Evolutionary conservation across 2,329 filamentous ascomycete species (phyloP), one percentile per base, ranked within the genome.

Genomic region (Sporothrix humicola): DNA sequence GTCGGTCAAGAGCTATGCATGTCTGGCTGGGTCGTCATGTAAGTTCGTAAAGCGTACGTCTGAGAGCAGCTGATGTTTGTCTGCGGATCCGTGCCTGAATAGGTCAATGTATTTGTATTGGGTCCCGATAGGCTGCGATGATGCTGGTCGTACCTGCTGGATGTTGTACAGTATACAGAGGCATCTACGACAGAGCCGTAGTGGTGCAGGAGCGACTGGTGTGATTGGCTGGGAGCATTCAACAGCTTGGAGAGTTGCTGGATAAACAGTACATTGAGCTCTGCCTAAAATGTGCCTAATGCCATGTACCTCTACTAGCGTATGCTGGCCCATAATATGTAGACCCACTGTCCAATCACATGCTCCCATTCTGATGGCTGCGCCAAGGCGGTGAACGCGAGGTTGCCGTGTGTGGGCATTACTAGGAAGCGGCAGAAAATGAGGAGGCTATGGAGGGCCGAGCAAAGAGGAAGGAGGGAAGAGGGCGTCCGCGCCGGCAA

Each of bases 221-320:
- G 48, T 71, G 68, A 71, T 73, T 73, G 72, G 72, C 61, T 63
- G 65, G 59, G 63, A 52, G 52, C 46, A 42, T 44, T 61, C 37
- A 3, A 46, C 26, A 72, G 58, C 52, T 58, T 37, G 52, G 58
- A 23, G 31, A 1, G n/a, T n/a, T 15, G 52, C 37, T 50, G 42
- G 8, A 10, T 69, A 69, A 69, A 69, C 20, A 72, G 70, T 72
- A 72, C 70, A n/a, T n/a, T n/a, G n/a, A n/a, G n/a, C n/a, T n/a
- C n/a, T n/a, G n/a, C n/a, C n/a, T n/a, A n/a, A n/a, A n/a, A n/a
- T n/a, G n/a, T n/a, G n/a, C n/a, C n/a, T n/a, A n/a, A n/a, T n/a
- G n/a, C n/a, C n/a, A n/a, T 66, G 66, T 54, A 56, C 26, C 10
- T 1, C 2, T 56, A 26, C 1, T 48, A 20, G n/a, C n/a, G 26